phyloP scores from a whole-genome alignment of 768 basidiomycete species.

The Boletus speciosus region DNA sequence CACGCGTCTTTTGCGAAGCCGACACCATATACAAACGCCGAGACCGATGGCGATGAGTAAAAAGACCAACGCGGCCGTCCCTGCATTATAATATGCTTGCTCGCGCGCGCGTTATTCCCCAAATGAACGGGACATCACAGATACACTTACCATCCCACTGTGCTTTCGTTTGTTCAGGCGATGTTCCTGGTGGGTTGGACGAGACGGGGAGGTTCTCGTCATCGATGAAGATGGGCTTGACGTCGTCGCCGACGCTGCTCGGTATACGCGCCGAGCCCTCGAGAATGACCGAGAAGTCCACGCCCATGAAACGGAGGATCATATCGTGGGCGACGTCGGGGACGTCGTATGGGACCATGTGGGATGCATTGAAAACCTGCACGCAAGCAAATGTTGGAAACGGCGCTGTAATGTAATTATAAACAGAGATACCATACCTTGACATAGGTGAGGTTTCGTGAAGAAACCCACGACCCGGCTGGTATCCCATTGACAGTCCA shows the following conservation, averaged over 20 bases:
- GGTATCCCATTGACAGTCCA: slow-evolving; percentile 73
- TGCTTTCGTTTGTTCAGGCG: slow-evolving; percentile 75
- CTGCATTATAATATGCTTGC: slow-evolving; percentile 91
- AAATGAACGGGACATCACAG: neutral
- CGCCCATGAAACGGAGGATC: slow-evolving; percentile 96
- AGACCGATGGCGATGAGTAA: slow-evolving; percentile 65
- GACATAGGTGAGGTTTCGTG: slow-evolving; percentile 88
- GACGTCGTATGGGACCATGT: slow-evolving; percentile 91
- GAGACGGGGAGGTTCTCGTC: slow-evolving; percentile 38
- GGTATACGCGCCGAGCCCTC: slow-evolving; percentile 81
- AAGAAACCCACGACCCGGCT: slow-evolving; percentile 89
- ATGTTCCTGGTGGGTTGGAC: slow-evolving; percentile 44
- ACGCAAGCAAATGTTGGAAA: neutral
- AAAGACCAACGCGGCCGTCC: slow-evolving; percentile 82
- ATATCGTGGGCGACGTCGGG: slow-evolving; percentile 92
- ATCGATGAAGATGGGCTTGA: slow-evolving; percentile 62
- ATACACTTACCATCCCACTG: slow-evolving; percentile 79
- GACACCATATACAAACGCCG: slow-evolving; percentile 78
- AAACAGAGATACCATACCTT: slow-evolving; percentile 48
- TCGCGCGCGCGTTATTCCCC: neutral
- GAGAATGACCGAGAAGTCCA: slow-evolving; percentile 78
- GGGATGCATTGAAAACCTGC: slow-evolving; percentile 88
- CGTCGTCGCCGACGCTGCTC: slow-evolving; percentile 69
- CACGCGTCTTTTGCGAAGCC: slow-evolving; percentile 33
- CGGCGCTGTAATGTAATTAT: no score